Percentiles rank a stretch among this genome's conserved stretches.
Conservation (phyloP, 2,329 filamentous ascomycete genomes). For the Balansia obtecta region DNA sequence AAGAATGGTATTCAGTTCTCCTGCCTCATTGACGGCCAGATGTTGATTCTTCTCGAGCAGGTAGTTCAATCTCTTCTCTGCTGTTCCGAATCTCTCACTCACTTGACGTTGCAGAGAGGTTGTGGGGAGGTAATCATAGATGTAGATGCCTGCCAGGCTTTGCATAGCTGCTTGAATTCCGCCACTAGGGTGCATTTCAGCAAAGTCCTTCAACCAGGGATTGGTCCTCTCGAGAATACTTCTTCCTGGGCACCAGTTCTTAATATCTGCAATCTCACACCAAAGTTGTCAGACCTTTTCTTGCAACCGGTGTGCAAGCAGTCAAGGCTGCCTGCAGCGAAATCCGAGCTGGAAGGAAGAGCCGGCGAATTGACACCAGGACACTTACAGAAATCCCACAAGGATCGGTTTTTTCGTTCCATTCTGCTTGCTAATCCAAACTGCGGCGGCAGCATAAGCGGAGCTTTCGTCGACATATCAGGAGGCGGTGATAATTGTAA, state of each 20-base stretch:
- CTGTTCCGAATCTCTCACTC: slow-evolving; percentile 18
- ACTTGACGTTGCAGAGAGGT: slow-evolving; percentile 18
- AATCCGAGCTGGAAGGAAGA: not conserved
- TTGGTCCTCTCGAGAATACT: slow-evolving; percentile 25
- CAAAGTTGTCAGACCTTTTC: not conserved
- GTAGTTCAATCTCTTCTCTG: slow-evolving; percentile 16
- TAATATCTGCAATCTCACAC: slow-evolving; percentile 17
- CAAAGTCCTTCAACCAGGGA: slow-evolving; percentile 26
- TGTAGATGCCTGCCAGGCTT: slow-evolving; percentile 26
- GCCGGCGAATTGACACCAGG: not conserved
- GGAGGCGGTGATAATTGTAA: not conserved
- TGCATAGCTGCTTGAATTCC: slow-evolving; percentile 24
- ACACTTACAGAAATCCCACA: slow-evolving; percentile 23
- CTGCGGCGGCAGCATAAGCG: slow-evolving; percentile 2
- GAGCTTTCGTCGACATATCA: not conserved
- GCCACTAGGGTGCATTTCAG: slow-evolving; percentile 20
- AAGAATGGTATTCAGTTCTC: slow-evolving; percentile 23
- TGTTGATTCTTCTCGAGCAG: slow-evolving; percentile 14
- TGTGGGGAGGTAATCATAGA: slow-evolving; percentile 25
- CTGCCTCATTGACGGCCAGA: slow-evolving; percentile 12
- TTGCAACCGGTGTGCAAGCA: not conserved
- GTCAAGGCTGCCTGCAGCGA: not conserved
- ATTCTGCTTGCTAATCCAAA: slow-evolving; percentile 17
- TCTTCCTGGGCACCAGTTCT: slow-evolving; percentile 27
- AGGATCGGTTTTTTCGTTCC: slow-evolving; percentile 18